These are phyloP conservation scores for Claviceps fusiformis DNA, from an alignment of 2,329 filamentous ascomycete genomes.

Conservation along the genomic window DNA sequence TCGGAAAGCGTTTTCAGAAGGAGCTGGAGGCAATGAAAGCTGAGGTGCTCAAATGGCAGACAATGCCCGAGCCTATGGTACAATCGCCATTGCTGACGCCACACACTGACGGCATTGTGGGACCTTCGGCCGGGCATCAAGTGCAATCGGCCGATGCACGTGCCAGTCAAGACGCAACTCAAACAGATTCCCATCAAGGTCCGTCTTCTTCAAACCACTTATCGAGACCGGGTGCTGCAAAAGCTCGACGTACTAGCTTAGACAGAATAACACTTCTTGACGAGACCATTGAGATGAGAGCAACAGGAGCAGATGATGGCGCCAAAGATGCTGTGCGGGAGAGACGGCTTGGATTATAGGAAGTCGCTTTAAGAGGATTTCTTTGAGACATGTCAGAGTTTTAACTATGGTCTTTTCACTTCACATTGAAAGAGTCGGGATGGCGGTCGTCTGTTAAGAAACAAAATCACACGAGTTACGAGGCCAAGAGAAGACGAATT, in stretches of 20 bases:
- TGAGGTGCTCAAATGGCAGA: constrained; percentile 84
- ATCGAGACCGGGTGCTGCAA: constrained; percentile 9
- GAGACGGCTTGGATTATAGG: constrained; percentile 23
- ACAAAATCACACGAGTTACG: not conserved
- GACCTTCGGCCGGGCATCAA: constrained; percentile 6
- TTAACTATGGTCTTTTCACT: not conserved
- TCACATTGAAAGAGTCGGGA: not conserved
- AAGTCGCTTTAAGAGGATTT: not conserved
- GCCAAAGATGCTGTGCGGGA: constrained; percentile 33
- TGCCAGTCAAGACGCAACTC: not conserved
- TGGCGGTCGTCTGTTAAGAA: not conserved
- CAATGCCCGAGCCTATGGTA: constrained; percentile 33
- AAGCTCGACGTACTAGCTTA: constrained; percentile 20
- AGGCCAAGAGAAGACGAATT: not conserved
- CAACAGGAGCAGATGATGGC: constrained; percentile 30
- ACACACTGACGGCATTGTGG: constrained; percentile 12
- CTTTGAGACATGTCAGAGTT: not conserved
- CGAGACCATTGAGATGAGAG: constrained; percentile 21
- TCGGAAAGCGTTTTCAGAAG: constrained; percentile 92
- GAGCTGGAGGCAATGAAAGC: constrained; percentile 80
- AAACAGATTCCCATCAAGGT: not conserved
- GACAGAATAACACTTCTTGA: constrained; percentile 47
- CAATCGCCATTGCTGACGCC: constrained; percentile 22
- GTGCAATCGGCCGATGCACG: constrained; percentile 9
- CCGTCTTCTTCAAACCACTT: constrained; percentile 4